A percentile compares a stretch with the other conserved stretches of the same genome.
Evolutionary conservation across 1,139 yeast species (phyloP).

Genomic region (Saccharomyces hybrid): DNA sequence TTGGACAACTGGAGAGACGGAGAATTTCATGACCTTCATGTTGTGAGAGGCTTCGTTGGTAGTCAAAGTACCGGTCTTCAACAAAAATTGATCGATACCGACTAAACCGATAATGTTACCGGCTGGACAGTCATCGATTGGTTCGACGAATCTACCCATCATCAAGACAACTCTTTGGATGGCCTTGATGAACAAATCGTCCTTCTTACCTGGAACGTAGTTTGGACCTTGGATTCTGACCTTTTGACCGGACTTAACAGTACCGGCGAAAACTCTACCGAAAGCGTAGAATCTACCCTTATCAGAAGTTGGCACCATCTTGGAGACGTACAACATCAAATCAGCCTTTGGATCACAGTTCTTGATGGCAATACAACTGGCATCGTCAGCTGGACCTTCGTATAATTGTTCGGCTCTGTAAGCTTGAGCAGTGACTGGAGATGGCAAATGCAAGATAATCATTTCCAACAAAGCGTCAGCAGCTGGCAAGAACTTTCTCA

Average conservation of each 20-base stretch:
- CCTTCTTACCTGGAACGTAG: constrained; percentile 98
- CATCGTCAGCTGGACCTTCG: constrained; percentile 98
- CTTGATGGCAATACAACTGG: constrained; percentile 83
- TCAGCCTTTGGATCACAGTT: constrained; percentile 98
- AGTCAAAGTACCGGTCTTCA: constrained; percentile 98
- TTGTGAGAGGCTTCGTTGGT: constrained; percentile 96
- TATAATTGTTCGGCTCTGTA: constrained; percentile 99
- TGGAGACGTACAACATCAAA: constrained; percentile 98
- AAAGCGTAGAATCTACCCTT: constrained; percentile 99
- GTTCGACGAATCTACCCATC: constrained; percentile 99
- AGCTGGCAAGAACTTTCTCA: constrained; percentile 99
- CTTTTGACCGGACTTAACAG: constrained; percentile 97
- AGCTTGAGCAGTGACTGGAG: constrained; percentile 97
- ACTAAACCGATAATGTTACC: constrained; percentile 99
- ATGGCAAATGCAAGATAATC: constrained; percentile 97
- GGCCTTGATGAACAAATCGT: constrained; percentile 93
- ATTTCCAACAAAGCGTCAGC: constrained; percentile 99
- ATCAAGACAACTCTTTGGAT: constrained; percentile 98
- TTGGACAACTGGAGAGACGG: constrained; percentile 99
- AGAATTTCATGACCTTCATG: constrained; percentile 99
- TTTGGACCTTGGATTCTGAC: constrained; percentile 99
- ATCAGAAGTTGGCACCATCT: constrained; percentile 99
- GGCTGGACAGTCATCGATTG: constrained; percentile 99
- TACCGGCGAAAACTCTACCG: constrained; percentile 99
- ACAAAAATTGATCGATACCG: constrained; percentile 99